phyloP scores from a whole-genome alignment of 108 stramenopile genomes.

The Stephanodiscus triporus region DNA sequence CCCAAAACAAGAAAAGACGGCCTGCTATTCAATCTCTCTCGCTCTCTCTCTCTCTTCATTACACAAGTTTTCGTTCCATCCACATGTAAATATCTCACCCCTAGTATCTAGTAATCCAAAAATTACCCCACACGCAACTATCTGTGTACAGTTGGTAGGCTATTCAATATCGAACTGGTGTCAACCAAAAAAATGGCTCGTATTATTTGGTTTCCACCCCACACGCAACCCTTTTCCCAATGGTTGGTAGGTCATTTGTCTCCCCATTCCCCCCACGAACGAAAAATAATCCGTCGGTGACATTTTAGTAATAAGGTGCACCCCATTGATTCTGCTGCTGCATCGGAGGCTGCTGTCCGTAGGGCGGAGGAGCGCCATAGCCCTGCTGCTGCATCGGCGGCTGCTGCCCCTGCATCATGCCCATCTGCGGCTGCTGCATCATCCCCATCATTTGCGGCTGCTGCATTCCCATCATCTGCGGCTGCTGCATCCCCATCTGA shows the following conservation, averaged over 20 bases:
- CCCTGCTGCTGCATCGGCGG: constrained; percentile 45
- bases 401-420: constrained; percentile 44
- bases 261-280: background rate
- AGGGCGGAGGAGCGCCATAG: constrained; percentile 42
- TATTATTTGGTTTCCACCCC: constrained; percentile 16
- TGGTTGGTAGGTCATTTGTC: constrained; percentile 21
- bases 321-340: constrained; percentile 49
- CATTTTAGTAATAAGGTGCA: constrained; percentile 34
- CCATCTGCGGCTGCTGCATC: constrained; percentile 41
- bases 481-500: constrained; percentile 50
- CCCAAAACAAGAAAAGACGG: too few species aligned
- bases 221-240: constrained; percentile 20
- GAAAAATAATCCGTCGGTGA: background rate
- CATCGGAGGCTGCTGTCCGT: constrained; percentile 58
- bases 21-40: too few species aligned
- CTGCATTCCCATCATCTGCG: constrained; percentile 33
- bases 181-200: background rate
- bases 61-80: too few species aligned
- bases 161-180: background rate
- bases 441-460: constrained; percentile 27
- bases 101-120: background rate
- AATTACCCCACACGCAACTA: constrained; percentile 5
- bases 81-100: too few species aligned
- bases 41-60: too few species aligned
- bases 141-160: constrained; percentile 2